Evolutionary conservation across 352 stramenopile species (phyloP).

Genomic region (Globisporangium paroecandrum): DNA sequence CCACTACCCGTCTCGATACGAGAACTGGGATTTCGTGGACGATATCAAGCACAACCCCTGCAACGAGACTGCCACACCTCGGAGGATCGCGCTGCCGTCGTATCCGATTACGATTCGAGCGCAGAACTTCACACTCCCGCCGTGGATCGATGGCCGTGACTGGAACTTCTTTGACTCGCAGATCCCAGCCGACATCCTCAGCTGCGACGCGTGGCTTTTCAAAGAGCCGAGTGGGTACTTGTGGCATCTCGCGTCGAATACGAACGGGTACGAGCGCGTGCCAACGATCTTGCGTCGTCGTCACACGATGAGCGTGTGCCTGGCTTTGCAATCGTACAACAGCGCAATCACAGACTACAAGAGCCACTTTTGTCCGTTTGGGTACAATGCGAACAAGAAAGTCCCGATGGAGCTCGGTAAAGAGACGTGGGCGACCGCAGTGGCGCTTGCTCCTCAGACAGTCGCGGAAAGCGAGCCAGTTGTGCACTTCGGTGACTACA

Average conservation of each 20-base stretch:
- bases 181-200: slow-evolving; percentile 59
- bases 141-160: slow-evolving; percentile 72
- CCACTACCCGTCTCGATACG: slow-evolving; percentile 77
- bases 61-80: slow-evolving; percentile 28
- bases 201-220: slow-evolving; percentile 74
- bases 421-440: slow-evolving; percentile 37
- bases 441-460: slow-evolving; percentile 33
- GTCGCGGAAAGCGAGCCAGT: slow-evolving; percentile 27
- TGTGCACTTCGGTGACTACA: slow-evolving; percentile 51
- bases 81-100: slow-evolving; percentile 51
- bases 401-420: slow-evolving; percentile 58
- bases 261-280: slow-evolving; percentile 71
- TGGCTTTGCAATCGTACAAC: slow-evolving; percentile 74
- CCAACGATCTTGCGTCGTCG: slow-evolving; percentile 76
- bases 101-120: slow-evolving; percentile 76
- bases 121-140: slow-evolving; percentile 66
- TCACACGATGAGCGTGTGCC: slow-evolving; percentile 69
- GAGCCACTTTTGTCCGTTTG: slow-evolving; percentile 41
- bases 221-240: slow-evolving; percentile 46
- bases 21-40: slow-evolving; percentile 87
- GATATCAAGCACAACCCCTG: slow-evolving; percentile 77
- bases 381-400: slow-evolving; percentile 69
- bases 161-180: slow-evolving; percentile 71
- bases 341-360: slow-evolving; percentile 54
- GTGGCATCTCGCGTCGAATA: slow-evolving; percentile 73